phyloP scores from a whole-genome alignment of 768 basidiomycete species.

The Pleurotus tuber-regium region DNA sequence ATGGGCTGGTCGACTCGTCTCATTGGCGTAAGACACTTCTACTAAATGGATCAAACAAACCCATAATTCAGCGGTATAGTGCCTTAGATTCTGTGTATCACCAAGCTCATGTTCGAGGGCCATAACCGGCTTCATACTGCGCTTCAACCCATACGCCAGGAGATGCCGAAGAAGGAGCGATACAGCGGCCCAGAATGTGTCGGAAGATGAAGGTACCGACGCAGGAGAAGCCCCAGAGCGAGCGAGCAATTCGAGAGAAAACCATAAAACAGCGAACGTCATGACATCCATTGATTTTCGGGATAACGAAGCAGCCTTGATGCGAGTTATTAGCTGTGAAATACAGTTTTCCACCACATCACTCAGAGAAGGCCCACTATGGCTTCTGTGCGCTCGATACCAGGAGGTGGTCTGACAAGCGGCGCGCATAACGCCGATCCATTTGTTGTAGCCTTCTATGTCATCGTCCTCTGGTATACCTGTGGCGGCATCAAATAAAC shows the following conservation, averaged over 20 bases:
- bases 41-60: slow-evolving; percentile 66
- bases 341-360: slow-evolving; percentile 34
- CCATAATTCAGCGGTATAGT: slow-evolving; percentile 63
- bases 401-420: slow-evolving; percentile 47
- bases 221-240: slow-evolving; percentile 26
- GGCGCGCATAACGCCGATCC: slow-evolving; percentile 36
- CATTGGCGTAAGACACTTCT: slow-evolving; percentile 14
- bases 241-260: slow-evolving; percentile 53
- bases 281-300: slow-evolving; percentile 33
- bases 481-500: slow-evolving; percentile 35
- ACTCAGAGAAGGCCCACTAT: slow-evolving; percentile 28
- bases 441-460: slow-evolving; percentile 30
- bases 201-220: slow-evolving; percentile 17
- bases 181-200: slow-evolving; percentile 27
- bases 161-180: slow-evolving; percentile 48
- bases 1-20: slow-evolving; percentile 11
- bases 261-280: slow-evolving; percentile 56
- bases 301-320: slow-evolving; percentile 33
- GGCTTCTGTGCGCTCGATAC: slow-evolving; percentile 30
- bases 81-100: slow-evolving; percentile 2
- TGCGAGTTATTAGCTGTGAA: slow-evolving; percentile 31
- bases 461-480: slow-evolving; percentile 33
- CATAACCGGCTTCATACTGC: slow-evolving; percentile 37
- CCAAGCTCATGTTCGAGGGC: slow-evolving; percentile 31
- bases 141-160: slow-evolving; percentile 49